Evolutionary conservation across 2,329 filamentous ascomycete species (phyloP).

Genomic region (Penicillium sp.): DNA sequence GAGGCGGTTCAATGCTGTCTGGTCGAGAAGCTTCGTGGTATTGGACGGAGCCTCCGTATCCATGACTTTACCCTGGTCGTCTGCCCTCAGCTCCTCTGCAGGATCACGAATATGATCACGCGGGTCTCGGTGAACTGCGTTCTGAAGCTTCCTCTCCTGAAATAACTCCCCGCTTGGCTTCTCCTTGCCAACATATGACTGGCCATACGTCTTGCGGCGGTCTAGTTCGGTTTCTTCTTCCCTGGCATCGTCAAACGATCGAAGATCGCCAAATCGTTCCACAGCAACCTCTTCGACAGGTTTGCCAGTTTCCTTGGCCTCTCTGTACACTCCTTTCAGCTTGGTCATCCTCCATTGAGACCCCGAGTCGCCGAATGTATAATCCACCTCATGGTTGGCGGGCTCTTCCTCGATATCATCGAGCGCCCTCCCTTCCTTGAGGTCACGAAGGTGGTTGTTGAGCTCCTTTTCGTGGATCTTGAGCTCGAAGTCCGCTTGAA

Average conservation of each 20-base stretch:
- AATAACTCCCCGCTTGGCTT: constrained; percentile 88
- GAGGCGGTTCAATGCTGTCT: constrained; percentile 81
- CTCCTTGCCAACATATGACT: constrained; percentile 80
- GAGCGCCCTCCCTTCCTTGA: constrained; percentile 59
- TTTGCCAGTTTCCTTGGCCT: constrained; percentile 72
- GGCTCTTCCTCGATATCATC: constrained; percentile 58
- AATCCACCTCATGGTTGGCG: constrained; percentile 67
- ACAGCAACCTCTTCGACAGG: constrained; percentile 78
- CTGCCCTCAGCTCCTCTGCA: constrained; percentile 38
- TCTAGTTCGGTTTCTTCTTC: constrained; percentile 94
- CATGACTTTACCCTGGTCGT: constrained; percentile 60
- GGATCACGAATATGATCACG: constrained; percentile 34
- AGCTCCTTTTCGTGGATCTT: constrained; percentile 79
- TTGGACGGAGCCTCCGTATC: constrained; percentile 55
- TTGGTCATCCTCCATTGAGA: constrained; percentile 97
- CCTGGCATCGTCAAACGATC: constrained; percentile 86
- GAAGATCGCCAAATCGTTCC: constrained; percentile 77
- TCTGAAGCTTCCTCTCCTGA: constrained; percentile 69
- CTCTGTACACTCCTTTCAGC: constrained; percentile 79
- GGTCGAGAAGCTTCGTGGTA: constrained; percentile 63
- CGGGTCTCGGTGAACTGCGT: constrained; percentile 50
- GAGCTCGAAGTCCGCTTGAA: constrained; percentile 64
- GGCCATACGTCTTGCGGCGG: constrained; percentile 76
- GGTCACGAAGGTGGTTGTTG: constrained; percentile 68
- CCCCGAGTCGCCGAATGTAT: constrained; percentile 85